Percentiles rank a stretch among this genome's conserved stretches.
These are phyloP conservation scores for Eimeria sp. DNA, from an alignment of 169 alveolate genomes.

Conservation along the genomic window DNA sequence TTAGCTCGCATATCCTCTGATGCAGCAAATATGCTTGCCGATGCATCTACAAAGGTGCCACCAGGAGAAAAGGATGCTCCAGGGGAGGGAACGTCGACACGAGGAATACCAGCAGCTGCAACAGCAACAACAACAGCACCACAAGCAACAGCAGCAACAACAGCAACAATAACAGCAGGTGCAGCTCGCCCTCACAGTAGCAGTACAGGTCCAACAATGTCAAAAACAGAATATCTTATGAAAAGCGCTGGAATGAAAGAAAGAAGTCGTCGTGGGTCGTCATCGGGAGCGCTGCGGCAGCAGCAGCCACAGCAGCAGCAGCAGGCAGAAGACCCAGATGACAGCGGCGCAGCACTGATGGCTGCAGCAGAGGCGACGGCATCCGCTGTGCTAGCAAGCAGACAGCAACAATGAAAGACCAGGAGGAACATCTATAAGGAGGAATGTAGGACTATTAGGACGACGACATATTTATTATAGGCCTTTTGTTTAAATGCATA, in stretches of 20 bases:
- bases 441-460: neutral
- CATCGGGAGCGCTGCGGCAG: neutral
- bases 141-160: neutral
- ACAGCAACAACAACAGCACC: neutral
- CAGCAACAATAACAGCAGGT: neutral
- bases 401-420: neutral
- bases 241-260: no score
- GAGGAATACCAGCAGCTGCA: neutral
- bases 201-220: no score
- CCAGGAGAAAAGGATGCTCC: neutral
- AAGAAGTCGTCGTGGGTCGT: no score
- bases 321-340: neutral
- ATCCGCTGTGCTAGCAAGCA: neutral
- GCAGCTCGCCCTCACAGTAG: no score
- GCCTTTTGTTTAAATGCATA: neutral
- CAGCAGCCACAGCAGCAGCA: neutral
- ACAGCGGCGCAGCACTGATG: neutral
- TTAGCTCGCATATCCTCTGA: neutral
- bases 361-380: neutral
- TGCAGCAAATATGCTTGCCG: neutral
- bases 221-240: no score
- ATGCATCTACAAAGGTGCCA: neutral
- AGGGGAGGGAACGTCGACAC: neutral
- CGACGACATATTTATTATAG: neutral
- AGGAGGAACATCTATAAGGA: neutral